Conservation (phyloP, 2,329 filamentous ascomycete genomes). For the Fusarium mundagurra region DNA sequence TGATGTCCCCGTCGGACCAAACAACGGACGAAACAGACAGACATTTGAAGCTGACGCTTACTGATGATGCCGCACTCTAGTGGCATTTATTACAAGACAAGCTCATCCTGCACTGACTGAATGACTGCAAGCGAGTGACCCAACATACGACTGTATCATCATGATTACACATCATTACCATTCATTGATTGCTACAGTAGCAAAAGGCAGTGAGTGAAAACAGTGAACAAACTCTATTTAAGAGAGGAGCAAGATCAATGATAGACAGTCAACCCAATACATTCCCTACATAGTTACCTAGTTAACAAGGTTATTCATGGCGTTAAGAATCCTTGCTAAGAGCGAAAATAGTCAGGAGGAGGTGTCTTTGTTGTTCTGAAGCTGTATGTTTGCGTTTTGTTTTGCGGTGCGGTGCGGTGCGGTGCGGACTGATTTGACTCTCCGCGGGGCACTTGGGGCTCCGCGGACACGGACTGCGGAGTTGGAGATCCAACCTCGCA, state of each 20-base stretch:
- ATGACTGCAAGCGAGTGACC: neutral
- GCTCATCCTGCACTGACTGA: neutral
- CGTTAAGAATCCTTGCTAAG: neutral
- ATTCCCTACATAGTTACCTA: neutral
- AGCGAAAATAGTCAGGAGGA: neutral
- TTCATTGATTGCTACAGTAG: neutral
- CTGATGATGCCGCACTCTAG: conserved; percentile 6
- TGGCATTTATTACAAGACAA: neutral
- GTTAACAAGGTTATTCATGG: neutral
- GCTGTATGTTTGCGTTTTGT: neutral
- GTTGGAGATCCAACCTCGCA: conserved; percentile 13
- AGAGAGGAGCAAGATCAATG: neutral
- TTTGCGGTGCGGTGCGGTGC: too few species aligned
- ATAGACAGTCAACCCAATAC: neutral
- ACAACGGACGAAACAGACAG: conserved; percentile 26
- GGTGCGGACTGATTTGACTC: neutral
- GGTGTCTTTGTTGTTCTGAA: neutral
- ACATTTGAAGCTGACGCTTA: conserved; percentile 11
- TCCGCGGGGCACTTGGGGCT: conserved; percentile 19
- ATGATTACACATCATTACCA: neutral
- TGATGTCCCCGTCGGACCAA: conserved; percentile 18
- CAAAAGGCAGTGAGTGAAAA: neutral
- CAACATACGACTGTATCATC: conserved; percentile 5
- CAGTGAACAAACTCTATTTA: neutral
- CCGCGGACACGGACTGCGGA: conserved; percentile 37